Evolutionary conservation across 2,329 filamentous ascomycete species (phyloP).

Genomic region (Scedosporium apiospermum): DNA sequence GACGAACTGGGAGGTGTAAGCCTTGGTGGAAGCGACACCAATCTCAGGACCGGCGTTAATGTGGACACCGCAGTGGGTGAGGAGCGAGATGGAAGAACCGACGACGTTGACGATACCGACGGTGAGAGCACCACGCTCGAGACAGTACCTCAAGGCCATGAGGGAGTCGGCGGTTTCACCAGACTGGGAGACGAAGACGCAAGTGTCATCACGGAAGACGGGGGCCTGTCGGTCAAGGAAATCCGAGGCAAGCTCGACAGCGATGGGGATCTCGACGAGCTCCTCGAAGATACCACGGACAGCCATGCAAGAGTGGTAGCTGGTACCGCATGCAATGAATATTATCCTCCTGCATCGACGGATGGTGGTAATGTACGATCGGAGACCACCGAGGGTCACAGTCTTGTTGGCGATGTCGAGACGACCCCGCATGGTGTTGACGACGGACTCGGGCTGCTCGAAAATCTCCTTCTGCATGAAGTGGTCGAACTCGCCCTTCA

Average conservation of each 20-base stretch:
- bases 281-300: constrained; percentile 97
- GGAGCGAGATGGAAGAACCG: constrained; percentile 94
- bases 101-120: constrained; percentile 99
- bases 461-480: constrained; percentile 99
- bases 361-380: constrained; percentile 94
- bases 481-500: constrained; percentile 99
- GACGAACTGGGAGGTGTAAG: constrained; percentile 98
- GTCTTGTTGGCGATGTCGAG: constrained; percentile 88
- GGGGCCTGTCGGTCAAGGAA: constrained; percentile 95
- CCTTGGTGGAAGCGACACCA: constrained; percentile 97
- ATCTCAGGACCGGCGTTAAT: constrained; percentile 99
- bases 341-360: constrained; percentile 95
- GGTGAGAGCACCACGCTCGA: constrained; percentile 93
- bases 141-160: constrained; percentile 93
- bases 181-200: constrained; percentile 97
- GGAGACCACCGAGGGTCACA: constrained; percentile 89
- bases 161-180: constrained; percentile 97
- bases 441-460: constrained; percentile 96
- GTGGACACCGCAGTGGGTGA: constrained; percentile 99
- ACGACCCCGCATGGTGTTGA: constrained; percentile 99
- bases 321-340: constrained; percentile 97
- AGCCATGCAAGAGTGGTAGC: constrained; percentile 98
- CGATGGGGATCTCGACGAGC: constrained; percentile 93
- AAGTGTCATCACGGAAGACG: constrained; percentile 98
- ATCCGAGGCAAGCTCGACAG: constrained; percentile 93